Base-by-base conservation (phyloP, 257 asterid species). In the Petrea volubilis region DNA sequence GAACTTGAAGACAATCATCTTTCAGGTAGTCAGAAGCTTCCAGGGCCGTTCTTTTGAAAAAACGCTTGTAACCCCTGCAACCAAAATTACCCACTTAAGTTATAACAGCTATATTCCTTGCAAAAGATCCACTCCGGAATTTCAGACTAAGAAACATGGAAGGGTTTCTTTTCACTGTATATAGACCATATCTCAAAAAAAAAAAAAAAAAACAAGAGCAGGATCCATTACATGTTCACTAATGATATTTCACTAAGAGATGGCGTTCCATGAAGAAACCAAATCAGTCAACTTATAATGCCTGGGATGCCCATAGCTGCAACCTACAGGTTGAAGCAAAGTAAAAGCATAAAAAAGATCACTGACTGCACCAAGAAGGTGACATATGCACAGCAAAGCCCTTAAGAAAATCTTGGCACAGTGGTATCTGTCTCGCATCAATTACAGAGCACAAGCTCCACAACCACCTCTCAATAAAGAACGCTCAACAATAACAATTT, bases 51-150 rank as follows among this genome's bases (percentile, higher is more conserved):
- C 96, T 85, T 79, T 86, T 91, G 70, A 73, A 87, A 75, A 94
- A 94, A 0, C 93, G 84, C 67, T 94, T 91, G 80, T 91, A 94
- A 1, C 99, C 99, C 99, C 99, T 94, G 88, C 80, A 82, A 21
- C 70, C 53, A 76, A 70, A 70, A 43, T 31, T 64, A 50, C 24
- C 50, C 20, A 23, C 29, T n/a, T 58, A 36, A 18, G 44, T 57
- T 66, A 58, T 2, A 58, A 17, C 9, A 33, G 15, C 24, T 15
- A 21, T 18, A 28, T 8, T 14, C 33, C 25, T 17, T 38, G n/a
- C 11, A 29, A 43, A n/a, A 23, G 12, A 29, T 28, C 25, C 24
- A n/a, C 21, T 10, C 24, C 2, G 58, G 51, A 6, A 49, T 12
- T 36, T 17, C 2, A 25, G 51, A 40, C 59, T 36, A 40, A 71